phyloP scores from a whole-genome alignment of 2,329 filamentous ascomycete genomes.

The Aspergillus chevalieri region DNA sequence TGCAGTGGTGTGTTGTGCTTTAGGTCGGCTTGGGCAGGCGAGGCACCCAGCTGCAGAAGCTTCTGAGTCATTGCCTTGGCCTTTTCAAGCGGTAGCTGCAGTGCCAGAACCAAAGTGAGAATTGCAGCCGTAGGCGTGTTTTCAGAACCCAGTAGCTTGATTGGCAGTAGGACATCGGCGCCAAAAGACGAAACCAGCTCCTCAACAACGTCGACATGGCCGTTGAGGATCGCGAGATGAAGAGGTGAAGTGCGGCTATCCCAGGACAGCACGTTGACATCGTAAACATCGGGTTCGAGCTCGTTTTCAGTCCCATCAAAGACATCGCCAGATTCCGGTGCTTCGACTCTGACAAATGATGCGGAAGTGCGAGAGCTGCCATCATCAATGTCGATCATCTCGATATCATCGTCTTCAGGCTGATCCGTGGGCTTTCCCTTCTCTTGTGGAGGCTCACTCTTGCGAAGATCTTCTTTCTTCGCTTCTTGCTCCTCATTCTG shows the following conservation, averaged over 20 bases:
- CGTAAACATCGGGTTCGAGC: slow-evolving; percentile 70
- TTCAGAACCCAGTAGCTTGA: slow-evolving; percentile 53
- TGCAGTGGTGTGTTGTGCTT: slow-evolving; percentile 61
- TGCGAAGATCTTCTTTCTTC: slow-evolving; percentile 18
- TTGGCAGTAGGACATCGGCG: slow-evolving; percentile 67
- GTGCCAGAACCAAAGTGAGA: slow-evolving; percentile 62
- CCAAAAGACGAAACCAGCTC: slow-evolving; percentile 66
- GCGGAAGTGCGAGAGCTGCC: slow-evolving; percentile 53
- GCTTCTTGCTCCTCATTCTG: slow-evolving; percentile 57
- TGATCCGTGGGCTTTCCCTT: slow-evolving; percentile 5
- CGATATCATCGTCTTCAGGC: slow-evolving; percentile 21
- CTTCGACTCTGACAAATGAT: slow-evolving; percentile 65
- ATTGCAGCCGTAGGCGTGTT: slow-evolving; percentile 53
- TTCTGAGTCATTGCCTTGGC: slow-evolving; percentile 59
- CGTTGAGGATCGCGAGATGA: slow-evolving; percentile 70
- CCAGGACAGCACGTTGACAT: slow-evolving; percentile 74
- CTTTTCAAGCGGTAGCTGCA: slow-evolving; percentile 57
- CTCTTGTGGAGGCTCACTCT: slow-evolving; percentile 9
- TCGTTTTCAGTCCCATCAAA: slow-evolving; percentile 50
- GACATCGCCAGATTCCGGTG: slow-evolving; percentile 17
- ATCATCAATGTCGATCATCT: slow-evolving; percentile 47
- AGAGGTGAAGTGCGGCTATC: slow-evolving; percentile 67
- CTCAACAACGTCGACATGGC: slow-evolving; percentile 63
- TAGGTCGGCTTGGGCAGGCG: slow-evolving; percentile 65
- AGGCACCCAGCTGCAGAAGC: slow-evolving; percentile 65